Evolutionary conservation across 371 early-diverging fungal genomes (phyloP).

Genomic region (Apophysomyces trapeziformis): DNA sequence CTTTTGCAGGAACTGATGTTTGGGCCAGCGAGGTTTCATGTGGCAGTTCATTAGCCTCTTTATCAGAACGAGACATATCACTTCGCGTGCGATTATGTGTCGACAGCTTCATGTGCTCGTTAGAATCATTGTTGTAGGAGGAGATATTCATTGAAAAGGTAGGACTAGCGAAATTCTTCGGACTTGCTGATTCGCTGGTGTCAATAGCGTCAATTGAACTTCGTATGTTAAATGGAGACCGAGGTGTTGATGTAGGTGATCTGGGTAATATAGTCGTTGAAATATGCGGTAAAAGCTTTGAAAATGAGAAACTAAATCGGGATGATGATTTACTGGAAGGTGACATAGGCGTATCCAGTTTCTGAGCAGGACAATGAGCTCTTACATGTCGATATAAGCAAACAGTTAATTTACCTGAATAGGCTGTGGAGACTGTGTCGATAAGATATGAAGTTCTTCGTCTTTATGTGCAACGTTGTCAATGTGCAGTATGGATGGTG

Average conservation of each 20-base stretch:
- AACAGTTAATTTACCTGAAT: background rate
- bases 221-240: background rate
- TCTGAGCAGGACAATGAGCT: background rate
- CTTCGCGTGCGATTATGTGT: background rate
- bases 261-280: background rate
- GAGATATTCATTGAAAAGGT: background rate
- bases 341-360: background rate
- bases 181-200: background rate
- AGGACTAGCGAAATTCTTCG: background rate
- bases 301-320: background rate
- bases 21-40: background rate
- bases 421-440: background rate
- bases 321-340: slow-evolving; percentile 1
- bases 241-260: background rate
- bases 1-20: background rate
- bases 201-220: background rate
- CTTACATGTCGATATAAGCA: background rate
- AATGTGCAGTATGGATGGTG: background rate
- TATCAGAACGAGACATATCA: background rate
- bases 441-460: background rate
- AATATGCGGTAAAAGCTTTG: background rate
- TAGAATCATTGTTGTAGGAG: background rate
- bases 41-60: background rate
- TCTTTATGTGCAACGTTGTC: background rate
- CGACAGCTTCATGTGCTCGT: background rate